Conservation (phyloP, 495 filamentous ascomycete genomes). For the Jackrogersella minutella region DNA sequence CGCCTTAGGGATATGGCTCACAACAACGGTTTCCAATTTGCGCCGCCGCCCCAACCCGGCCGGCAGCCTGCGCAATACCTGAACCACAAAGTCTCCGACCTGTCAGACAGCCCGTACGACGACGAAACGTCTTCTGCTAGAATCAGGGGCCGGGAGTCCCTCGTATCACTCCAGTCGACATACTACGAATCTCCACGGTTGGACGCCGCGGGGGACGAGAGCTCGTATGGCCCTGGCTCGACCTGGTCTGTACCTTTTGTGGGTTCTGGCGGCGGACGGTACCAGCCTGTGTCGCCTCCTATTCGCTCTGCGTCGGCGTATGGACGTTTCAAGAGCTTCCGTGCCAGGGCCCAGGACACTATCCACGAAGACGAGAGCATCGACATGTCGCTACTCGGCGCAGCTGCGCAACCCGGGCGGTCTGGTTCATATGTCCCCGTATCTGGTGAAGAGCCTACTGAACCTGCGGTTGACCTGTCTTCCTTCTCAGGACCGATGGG, state of each 20-base stretch:
- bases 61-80: slow-evolving; percentile 42
- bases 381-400: slow-evolving; percentile 50
- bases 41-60: slow-evolving; percentile 22
- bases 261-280: slow-evolving; percentile 39
- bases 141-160: slow-evolving; percentile 50
- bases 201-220: slow-evolving; percentile 10
- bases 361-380: slow-evolving; percentile 57
- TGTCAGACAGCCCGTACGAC: slow-evolving; percentile 50
- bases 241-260: slow-evolving; percentile 40
- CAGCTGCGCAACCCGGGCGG: slow-evolving; percentile 46
- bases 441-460: slow-evolving; percentile 23
- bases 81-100: slow-evolving; percentile 53
- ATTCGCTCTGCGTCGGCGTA: slow-evolving; percentile 27
- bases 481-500: slow-evolving; percentile 49
- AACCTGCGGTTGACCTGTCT: slow-evolving; percentile 50
- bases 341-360: slow-evolving; percentile 44
- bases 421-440: slow-evolving; percentile 26
- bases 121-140: slow-evolving; percentile 28
- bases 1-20: slow-evolving; percentile 34
- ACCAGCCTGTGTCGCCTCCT: slow-evolving; percentile 46
- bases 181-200: slow-evolving; percentile 38
- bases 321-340: slow-evolving; percentile 39
- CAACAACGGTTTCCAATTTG: slow-evolving; percentile 24
- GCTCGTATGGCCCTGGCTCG: slow-evolving; percentile 8
- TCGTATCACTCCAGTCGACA: slow-evolving; percentile 52